Conservation (phyloP, 169 alveolate genomes). For the Babesia ovis region DNA sequence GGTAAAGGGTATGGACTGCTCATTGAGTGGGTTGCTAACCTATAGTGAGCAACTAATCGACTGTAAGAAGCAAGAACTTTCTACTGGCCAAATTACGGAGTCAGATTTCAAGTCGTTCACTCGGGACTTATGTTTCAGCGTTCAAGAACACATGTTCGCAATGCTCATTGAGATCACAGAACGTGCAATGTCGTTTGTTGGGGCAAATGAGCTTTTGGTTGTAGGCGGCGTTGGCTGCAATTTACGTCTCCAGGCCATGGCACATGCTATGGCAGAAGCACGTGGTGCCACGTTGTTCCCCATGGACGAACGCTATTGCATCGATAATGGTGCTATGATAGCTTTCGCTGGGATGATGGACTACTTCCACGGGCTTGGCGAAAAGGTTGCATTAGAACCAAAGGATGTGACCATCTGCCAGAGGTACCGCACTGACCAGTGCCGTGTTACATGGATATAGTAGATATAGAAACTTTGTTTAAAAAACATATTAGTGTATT, state of each 20-base stretch:
- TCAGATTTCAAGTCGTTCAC: constrained; percentile 30
- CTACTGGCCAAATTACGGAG: constrained; percentile 8
- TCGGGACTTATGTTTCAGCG: constrained; percentile 84
- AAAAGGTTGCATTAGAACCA: constrained; percentile 40
- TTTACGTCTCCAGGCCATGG: constrained; percentile 93
- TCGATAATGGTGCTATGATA: constrained; percentile 99
- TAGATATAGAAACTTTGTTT: no score
- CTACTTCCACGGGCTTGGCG: constrained; percentile 51
- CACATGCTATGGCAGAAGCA: constrained; percentile 89
- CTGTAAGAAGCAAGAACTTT: constrained; percentile 14
- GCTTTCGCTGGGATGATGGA: constrained; percentile 76
- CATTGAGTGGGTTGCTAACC: constrained; percentile 89
- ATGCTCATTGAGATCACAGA: constrained; percentile 98
- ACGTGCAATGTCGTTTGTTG: constrained; percentile 96
- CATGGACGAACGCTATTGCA: constrained; percentile 98
- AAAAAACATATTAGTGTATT: background rate
- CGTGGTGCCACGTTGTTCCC: constrained; percentile 95
- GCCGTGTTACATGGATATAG: constrained; percentile 71
- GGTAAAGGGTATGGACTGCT: constrained; percentile 98
- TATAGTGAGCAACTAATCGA: constrained; percentile 58
- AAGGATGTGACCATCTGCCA: constrained; percentile 74
- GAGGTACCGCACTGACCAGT: constrained; percentile 78
- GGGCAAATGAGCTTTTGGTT: constrained; percentile 89
- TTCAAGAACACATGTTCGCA: constrained; percentile 95
- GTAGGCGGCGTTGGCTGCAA: constrained; percentile 99